phyloP scores from a whole-genome alignment of 2,329 filamentous ascomycete species.

The Hymenoscyphus scutula region DNA sequence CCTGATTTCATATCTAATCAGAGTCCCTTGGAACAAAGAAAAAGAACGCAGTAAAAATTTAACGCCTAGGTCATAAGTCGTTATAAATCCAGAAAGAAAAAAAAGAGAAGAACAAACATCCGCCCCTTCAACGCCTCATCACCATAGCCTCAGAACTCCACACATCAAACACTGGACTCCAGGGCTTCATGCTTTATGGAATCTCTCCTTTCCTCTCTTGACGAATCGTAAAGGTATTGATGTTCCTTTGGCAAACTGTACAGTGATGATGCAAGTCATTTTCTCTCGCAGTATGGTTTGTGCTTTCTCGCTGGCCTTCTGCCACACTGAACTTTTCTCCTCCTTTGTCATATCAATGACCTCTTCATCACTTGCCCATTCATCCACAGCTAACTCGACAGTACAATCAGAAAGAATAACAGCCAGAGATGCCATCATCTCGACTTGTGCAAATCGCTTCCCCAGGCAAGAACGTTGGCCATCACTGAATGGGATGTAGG shows the following conservation, averaged over 20 bases:
- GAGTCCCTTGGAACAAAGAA: no score
- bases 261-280: constrained; percentile 17
- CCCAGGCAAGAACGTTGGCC: constrained; percentile 47
- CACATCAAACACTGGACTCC: background rate
- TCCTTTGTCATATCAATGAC: constrained; percentile 12
- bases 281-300: constrained; percentile 13
- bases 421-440: constrained; percentile 33
- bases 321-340: constrained; percentile 14
- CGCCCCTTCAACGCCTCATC: background rate
- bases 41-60: no score
- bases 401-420: constrained; percentile 16
- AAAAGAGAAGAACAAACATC: no score
- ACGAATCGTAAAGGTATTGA: constrained; percentile 18
- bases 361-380: constrained; percentile 18
- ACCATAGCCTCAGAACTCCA: background rate
- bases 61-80: no score
- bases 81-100: no score
- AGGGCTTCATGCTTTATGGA: background rate
- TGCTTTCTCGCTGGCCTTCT: constrained; percentile 17
- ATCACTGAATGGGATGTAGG: constrained; percentile 58
- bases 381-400: constrained; percentile 22
- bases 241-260: constrained; percentile 13
- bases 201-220: constrained; percentile 19
- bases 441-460: constrained; percentile 35
- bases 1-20: no score